Percentiles rank a stretch among this genome's conserved stretches.
Conservation (phyloP, 177 flowering plant species). For the Tripterygium wilfordii region DNA sequence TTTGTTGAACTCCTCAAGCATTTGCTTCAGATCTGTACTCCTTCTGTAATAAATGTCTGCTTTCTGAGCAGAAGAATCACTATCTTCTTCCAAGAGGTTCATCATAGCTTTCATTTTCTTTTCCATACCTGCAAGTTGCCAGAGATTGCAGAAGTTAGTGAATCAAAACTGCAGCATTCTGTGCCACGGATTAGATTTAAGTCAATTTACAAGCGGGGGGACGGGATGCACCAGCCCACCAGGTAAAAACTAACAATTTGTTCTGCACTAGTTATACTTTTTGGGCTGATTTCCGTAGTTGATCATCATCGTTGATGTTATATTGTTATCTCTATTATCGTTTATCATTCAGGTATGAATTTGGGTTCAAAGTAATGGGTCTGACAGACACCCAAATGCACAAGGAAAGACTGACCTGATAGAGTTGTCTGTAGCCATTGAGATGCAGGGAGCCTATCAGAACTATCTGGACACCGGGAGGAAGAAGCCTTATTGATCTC, state of each 20-base stretch:
- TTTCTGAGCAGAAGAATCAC: slow-evolving; percentile 14
- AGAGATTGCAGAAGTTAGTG: not conserved
- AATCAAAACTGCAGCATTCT: not conserved
- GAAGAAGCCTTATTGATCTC: not conserved
- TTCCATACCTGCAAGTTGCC: slow-evolving; percentile 10
- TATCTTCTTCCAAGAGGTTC: slow-evolving; percentile 25
- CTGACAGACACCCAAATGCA: not conserved
- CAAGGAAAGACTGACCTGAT: slow-evolving; percentile 6
- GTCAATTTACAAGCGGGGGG: not conserved
- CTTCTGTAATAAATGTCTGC: slow-evolving; percentile 13
- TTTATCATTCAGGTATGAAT: no score
- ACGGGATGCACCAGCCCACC: no score
- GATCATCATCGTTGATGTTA: no score
- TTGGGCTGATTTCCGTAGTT: no score
- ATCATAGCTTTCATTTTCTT: slow-evolving; percentile 17
- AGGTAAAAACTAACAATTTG: no score
- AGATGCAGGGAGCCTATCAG: not conserved
- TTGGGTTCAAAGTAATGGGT: no score
- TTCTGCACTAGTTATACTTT: no score
- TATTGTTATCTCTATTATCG: no score
- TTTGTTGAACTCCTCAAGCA: slow-evolving; percentile 28
- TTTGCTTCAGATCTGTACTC: slow-evolving; percentile 18
- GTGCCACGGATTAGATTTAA: not conserved
- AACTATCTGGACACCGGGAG: not conserved
- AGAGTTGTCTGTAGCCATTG: slow-evolving; percentile 15